phyloP scores from a whole-genome alignment of 2,329 filamentous ascomycete genomes.

The Pseudocercospora cruenta region DNA sequence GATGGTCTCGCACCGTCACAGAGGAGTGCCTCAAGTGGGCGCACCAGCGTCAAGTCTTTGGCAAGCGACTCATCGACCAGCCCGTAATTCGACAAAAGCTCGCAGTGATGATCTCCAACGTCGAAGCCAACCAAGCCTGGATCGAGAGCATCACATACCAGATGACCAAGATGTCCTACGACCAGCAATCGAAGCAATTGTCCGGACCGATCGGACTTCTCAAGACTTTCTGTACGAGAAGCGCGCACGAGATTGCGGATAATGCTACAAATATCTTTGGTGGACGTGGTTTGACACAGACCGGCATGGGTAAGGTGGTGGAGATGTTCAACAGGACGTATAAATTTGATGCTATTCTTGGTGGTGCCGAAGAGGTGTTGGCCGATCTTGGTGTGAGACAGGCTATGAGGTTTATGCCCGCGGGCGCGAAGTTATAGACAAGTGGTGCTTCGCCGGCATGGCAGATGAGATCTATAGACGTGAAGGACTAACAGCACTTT shows the following conservation, averaged over 20 bases:
- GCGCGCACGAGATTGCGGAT: conserved; percentile 81
- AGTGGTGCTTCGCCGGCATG: not conserved
- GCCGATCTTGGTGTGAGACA: conserved; percentile 81
- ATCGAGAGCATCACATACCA: conserved; percentile 83
- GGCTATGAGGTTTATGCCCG: conserved; percentile 79
- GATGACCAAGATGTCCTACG: conserved; percentile 84
- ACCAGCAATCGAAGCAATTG: conserved; percentile 72
- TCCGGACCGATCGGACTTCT: conserved; percentile 81
- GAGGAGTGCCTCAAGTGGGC: conserved; percentile 89
- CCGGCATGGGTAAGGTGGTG: conserved; percentile 79
- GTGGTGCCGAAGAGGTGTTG: conserved; percentile 81
- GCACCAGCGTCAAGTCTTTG: conserved; percentile 83
- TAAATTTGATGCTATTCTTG: conserved; percentile 70
- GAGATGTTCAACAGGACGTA: conserved; percentile 85
- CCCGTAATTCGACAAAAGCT: conserved; percentile 47
- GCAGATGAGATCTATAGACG: not conserved
- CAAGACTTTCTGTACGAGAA: conserved; percentile 76
- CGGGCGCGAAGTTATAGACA: conserved; percentile 27
- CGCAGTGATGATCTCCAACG: conserved; percentile 82
- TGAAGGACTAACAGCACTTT: not conserved
- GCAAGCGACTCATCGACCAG: conserved; percentile 79
- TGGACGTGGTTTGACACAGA: conserved; percentile 76
- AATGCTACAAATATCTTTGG: conserved; percentile 86
- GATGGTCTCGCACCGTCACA: conserved; percentile 68
- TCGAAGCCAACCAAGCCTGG: conserved; percentile 84